Evolutionary conservation across 495 filamentous ascomycete species (phyloP).

Genomic region (Barbatosphaeria neglecta): DNA sequence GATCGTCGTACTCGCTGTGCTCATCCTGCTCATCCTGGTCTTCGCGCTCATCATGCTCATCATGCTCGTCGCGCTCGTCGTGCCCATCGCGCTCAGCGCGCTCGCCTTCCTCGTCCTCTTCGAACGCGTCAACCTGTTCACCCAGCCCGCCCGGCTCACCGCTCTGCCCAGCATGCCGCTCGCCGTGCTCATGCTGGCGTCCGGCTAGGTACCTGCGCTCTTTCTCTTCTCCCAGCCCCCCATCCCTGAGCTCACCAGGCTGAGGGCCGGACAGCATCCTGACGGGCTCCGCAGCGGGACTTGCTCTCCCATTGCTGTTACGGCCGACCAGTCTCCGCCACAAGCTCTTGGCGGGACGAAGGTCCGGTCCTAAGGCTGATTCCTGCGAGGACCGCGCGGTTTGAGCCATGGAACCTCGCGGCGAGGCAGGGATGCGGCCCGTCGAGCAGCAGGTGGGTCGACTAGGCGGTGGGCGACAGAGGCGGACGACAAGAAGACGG

Average conservation of each 20-base stretch:
- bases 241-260: not conserved
- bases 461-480: not conserved
- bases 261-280: not conserved
- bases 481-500: not conserved
- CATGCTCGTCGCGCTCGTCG: not conserved
- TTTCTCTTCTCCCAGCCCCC: not conserved
- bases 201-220: no score
- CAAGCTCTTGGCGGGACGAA: conserved; percentile 8
- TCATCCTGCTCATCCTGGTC: not conserved
- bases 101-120: not conserved
- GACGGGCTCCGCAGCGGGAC: not conserved
- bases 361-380: conserved; percentile 3
- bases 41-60: not conserved
- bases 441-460: not conserved
- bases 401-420: conserved; percentile 15
- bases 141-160: not conserved
- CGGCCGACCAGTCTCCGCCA: conserved; percentile 13
- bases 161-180: not conserved
- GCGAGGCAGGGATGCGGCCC: not conserved
- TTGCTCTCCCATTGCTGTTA: conserved; percentile 5
- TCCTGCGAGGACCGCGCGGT: conserved; percentile 3
- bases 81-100: not conserved
- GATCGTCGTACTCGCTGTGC: conserved; percentile 3
- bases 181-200: no score
- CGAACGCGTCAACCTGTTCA: not conserved